Evolutionary conservation across 208 protist genomes (phyloP), one percentile per base, ranked within the genome.

Genomic region (Strigomonas culicis): DNA sequence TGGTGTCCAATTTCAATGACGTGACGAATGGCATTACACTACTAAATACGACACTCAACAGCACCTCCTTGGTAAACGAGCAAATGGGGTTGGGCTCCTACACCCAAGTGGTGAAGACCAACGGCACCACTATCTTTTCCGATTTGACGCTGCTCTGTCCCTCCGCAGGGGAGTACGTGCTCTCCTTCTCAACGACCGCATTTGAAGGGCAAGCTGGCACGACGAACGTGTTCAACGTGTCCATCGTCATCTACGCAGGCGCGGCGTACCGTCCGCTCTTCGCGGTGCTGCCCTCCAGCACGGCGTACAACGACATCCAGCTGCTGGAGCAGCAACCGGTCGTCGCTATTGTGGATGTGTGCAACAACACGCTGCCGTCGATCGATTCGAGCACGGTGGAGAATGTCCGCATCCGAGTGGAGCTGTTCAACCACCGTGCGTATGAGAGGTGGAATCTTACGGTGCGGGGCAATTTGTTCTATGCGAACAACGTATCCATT

Each of bases 261-360:
- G 3, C 4, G 2, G 56, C 77, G 25, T 25, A 71, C 61, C 27
- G 56, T 2, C 56, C 66, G 0, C 19, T 21, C 11, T 73, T 84
- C 22, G 68, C 71, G 0, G 55, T 36, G 11, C 2, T n/a, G 41
- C 77, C 70, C 17, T 77, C 70, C 3, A 63, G 64, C 1, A 59
- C 28, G 10, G 71, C 70, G 41, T 66, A 55, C 53, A 57, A 62
- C 15, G 55, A 62, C 30, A 51, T 51, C 21, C 49, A 66, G 49
- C 39, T 71, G 52, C 70, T 83, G 39, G 2, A 13, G 27, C 22
- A 58, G 22, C 74, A 79, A 58, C 66, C 78, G 6, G 63, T 84
- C 31, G 39, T 84, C 0, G 73, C 67, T 6, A 58, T 80, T 15
- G 43, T 21, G 41, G 78, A 84, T 53, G 68, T 46, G 21, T 75